phyloP scores from a whole-genome alignment of 2,329 filamentous ascomycete genomes.

The Exutisphaerella laricina region DNA sequence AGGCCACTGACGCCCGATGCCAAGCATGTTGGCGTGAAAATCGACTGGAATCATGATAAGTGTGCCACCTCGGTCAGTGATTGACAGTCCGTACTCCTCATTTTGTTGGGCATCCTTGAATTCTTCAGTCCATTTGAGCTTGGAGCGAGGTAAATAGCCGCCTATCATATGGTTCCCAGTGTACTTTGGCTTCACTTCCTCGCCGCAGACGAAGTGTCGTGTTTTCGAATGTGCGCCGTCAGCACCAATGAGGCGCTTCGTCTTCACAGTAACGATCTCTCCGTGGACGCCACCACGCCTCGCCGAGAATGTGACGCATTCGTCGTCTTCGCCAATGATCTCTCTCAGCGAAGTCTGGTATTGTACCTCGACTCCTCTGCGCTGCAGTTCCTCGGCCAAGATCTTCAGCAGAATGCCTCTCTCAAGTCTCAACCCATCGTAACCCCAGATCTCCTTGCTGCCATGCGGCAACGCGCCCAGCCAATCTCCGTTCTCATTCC shows the following conservation, averaged over 20 bases:
- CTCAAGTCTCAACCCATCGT: neutral
- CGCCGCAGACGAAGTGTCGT: neutral
- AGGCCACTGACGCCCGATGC: conserved; percentile 1
- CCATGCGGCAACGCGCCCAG: neutral
- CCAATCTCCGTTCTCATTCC: neutral
- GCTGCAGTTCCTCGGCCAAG: neutral
- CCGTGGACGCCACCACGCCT: neutral
- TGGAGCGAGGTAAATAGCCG: neutral
- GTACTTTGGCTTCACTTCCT: neutral
- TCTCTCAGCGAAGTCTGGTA: conserved; percentile 1
- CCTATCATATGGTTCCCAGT: conserved; percentile 1
- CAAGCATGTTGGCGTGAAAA: neutral
- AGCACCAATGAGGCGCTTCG: neutral
- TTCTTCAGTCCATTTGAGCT: neutral
- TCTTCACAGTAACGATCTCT: neutral
- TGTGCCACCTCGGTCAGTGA: neutral
- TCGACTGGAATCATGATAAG: conserved; percentile 2
- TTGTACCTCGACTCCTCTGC: neutral
- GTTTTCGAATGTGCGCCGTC: neutral
- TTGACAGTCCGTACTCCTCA: neutral
- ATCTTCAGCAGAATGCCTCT: neutral
- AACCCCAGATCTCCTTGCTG: neutral
- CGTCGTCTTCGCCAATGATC: neutral
- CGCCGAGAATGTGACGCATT: neutral
- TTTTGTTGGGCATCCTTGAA: neutral